These are phyloP conservation scores for Eucalyptus cloeziana DNA, from an alignment of 345 rosid genomes.

Conservation along the genomic window DNA sequence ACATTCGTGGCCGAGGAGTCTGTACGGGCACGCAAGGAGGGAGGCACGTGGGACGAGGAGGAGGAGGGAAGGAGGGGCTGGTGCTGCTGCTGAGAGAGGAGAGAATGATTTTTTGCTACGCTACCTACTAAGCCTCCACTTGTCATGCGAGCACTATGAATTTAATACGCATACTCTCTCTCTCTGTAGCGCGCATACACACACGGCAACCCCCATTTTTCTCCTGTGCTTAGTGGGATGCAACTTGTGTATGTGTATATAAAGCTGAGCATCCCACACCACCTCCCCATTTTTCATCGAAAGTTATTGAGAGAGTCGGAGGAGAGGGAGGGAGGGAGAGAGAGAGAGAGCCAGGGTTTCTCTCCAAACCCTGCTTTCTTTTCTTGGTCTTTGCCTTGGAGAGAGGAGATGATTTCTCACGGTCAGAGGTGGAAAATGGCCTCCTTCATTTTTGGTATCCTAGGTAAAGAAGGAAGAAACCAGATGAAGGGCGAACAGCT, in stretches of 20 bases:
- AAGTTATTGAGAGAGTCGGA: neutral
- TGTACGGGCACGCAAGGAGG: neutral
- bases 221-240: neutral
- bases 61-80: neutral
- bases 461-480: conserved; percentile 30
- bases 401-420: neutral
- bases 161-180: conserved; percentile 25
- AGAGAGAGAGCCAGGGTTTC: conserved; percentile 20
- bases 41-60: neutral
- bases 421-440: conserved; percentile 14
- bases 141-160: conserved; percentile 57
- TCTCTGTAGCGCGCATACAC: neutral
- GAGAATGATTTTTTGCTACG: conserved; percentile 30
- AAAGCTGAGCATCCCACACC: neutral
- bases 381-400: neutral
- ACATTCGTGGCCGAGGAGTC: neutral
- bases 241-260: conserved; percentile 8
- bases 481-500: no score
- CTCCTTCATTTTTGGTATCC: conserved; percentile 45
- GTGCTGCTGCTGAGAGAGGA: neutral
- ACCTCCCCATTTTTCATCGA: neutral
- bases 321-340: neutral
- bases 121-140: conserved; percentile 57
- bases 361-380: neutral
- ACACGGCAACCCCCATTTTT: neutral